A percentile compares a stretch with the other conserved stretches of the same genome.
phyloP scores from a whole-genome alignment of 306 rosid genomes.

The Urtica urens region DNA sequence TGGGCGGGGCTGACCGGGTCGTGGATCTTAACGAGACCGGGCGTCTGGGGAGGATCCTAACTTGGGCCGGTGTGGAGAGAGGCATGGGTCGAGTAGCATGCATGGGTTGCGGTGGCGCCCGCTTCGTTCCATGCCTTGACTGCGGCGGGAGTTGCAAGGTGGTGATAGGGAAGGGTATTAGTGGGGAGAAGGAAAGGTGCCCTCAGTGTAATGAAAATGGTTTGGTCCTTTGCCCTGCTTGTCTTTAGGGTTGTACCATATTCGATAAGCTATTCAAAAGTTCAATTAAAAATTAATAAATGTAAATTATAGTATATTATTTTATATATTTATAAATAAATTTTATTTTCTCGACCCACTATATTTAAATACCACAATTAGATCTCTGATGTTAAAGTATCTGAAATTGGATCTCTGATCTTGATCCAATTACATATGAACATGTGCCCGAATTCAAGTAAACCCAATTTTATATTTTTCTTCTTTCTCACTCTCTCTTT shows the following conservation, averaged over 20 bases:
- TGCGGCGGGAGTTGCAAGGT: slow-evolving; percentile 78
- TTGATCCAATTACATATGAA: no score
- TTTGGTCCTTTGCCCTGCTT: slow-evolving; percentile 51
- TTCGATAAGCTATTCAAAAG: no score
- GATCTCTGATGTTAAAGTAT: no score
- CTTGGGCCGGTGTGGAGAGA: slow-evolving; percentile 47
- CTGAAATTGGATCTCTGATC: no score
- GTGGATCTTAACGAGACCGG: slow-evolving; percentile 58
- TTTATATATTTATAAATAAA: no score
- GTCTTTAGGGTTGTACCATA: slow-evolving; percentile 23
- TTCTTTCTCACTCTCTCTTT: no score
- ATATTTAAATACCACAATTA: no score
- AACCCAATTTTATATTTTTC: no score
- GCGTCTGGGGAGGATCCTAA: slow-evolving; percentile 41
- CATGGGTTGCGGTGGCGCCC: slow-evolving; percentile 66
- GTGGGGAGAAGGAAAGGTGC: slow-evolving; percentile 36
- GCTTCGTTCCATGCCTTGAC: slow-evolving; percentile 76
- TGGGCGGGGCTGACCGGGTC: slow-evolving; percentile 62
- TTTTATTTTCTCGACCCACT: no score
- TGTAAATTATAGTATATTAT: no score
- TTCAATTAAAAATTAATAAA: no score
- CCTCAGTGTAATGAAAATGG: slow-evolving; percentile 73
- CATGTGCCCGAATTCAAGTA: no score
- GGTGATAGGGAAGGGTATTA: slow-evolving; percentile 13
- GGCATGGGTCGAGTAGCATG: slow-evolving; percentile 52